phyloP scores from a whole-genome alignment of 2,329 filamentous ascomycete species.

The Alternaria metachromatica region DNA sequence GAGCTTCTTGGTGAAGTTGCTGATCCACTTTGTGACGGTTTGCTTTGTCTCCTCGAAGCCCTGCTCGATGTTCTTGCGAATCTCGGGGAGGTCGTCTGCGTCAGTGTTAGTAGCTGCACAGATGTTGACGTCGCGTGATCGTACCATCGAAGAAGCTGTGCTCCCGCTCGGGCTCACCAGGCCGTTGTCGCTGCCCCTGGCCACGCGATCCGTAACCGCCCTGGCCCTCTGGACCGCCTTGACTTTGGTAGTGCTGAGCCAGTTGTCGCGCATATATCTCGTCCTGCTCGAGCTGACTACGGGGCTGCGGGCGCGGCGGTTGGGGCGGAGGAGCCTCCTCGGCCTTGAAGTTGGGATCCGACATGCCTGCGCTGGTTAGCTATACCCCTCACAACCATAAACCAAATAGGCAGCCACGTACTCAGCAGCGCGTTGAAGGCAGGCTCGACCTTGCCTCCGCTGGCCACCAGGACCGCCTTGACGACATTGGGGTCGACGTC shows the following conservation, averaged over 20 bases:
- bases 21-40: slow-evolving; percentile 93
- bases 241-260: slow-evolving; percentile 80
- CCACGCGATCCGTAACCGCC: slow-evolving; percentile 27
- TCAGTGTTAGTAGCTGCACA: not conserved
- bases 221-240: slow-evolving; percentile 39
- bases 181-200: slow-evolving; percentile 55
- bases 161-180: slow-evolving; percentile 68
- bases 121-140: not conserved
- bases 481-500: slow-evolving; percentile 79
- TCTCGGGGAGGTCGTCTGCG: slow-evolving; percentile 88
- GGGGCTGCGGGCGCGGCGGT: slow-evolving; percentile 77
- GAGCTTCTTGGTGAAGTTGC: slow-evolving; percentile 87
- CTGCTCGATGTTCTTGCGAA: slow-evolving; percentile 90
- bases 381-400: not conserved
- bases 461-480: slow-evolving; percentile 86
- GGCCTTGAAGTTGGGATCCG: slow-evolving; percentile 59
- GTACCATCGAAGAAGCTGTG: slow-evolving; percentile 86
- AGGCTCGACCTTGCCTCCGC: slow-evolving; percentile 84
- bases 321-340: slow-evolving; percentile 71
- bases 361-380: slow-evolving; percentile 55
- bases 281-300: slow-evolving; percentile 86
- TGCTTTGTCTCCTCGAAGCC: slow-evolving; percentile 94
- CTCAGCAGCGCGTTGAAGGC: slow-evolving; percentile 94
- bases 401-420: slow-evolving; percentile 50
- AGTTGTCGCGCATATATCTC: slow-evolving; percentile 91